Percentiles rank a stretch among this genome's conserved stretches.
phyloP scores from a whole-genome alignment of 257 asterid species.

The Primulina tabacum region DNA sequence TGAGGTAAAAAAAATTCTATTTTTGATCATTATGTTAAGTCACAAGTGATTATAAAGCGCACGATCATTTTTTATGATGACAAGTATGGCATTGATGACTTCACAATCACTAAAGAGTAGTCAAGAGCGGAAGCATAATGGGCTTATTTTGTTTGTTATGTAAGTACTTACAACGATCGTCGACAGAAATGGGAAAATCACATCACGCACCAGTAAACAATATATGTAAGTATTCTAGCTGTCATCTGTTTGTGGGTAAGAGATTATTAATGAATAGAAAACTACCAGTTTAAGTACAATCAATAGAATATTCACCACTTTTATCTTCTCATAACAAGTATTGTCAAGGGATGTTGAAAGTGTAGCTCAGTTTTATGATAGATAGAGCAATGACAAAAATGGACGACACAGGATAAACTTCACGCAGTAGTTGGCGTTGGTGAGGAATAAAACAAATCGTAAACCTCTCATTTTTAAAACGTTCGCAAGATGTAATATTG shows the following conservation, averaged over 20 bases:
- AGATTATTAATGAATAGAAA: not conserved
- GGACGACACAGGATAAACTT: too few species aligned
- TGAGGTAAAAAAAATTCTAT: not conserved
- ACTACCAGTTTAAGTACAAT: too few species aligned
- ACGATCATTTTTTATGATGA: not conserved
- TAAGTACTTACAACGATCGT: conserved; percentile 68
- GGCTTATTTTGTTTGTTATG: conserved; percentile 11
- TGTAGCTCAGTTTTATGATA: too few species aligned
- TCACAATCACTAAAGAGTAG: conserved; percentile 1
- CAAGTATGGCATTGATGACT: not conserved
- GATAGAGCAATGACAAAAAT: too few species aligned
- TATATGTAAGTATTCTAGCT: conserved; percentile 78
- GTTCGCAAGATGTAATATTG: too few species aligned
- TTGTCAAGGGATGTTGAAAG: not conserved
- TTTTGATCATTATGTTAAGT: conserved; percentile 13
- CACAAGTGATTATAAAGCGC: not conserved
- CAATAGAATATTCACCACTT: conserved; percentile 1
- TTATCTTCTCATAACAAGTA: not conserved
- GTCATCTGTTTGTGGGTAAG: conserved; percentile 57
- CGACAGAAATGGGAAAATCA: conserved; percentile 73
- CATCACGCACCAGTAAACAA: conserved; percentile 72
- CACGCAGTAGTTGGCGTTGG: too few species aligned
- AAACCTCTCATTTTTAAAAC: too few species aligned
- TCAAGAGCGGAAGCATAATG: conserved; percentile 17
- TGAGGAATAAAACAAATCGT: too few species aligned